Evolutionary conservation across 164 flowering plant species (phyloP).

Genomic region (Protea cynaroides): DNA sequence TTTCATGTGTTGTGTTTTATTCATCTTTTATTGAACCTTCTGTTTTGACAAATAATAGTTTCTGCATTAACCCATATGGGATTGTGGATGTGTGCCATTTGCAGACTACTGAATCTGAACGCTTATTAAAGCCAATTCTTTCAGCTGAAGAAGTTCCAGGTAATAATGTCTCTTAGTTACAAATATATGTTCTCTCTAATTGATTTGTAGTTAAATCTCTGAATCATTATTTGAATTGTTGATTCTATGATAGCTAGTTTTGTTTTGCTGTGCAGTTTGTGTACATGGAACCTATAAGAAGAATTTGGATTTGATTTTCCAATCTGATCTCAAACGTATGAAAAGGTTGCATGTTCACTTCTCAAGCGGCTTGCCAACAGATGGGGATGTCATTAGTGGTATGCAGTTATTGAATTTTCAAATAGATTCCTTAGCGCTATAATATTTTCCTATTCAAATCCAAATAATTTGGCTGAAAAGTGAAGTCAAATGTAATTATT

Average conservation of each 20-base stretch:
- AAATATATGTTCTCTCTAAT: not conserved
- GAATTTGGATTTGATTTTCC: conserved; percentile 67
- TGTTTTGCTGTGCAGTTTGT: conserved; percentile 52
- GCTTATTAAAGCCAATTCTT: conserved; percentile 68
- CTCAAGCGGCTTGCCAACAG: conserved; percentile 77
- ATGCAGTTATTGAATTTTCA: too few species aligned
- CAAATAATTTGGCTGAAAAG: too few species aligned
- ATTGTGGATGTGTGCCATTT: conserved; percentile 7
- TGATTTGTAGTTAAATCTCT: not conserved
- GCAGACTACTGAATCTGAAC: conserved; percentile 79
- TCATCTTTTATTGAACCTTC: not conserved
- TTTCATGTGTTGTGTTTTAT: not conserved
- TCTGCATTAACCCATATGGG: not conserved
- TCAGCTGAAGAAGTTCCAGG: conserved; percentile 83
- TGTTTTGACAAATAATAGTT: not conserved
- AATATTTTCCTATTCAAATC: too few species aligned
- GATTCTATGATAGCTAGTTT: not conserved
- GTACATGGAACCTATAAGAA: conserved; percentile 90
- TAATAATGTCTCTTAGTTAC: conserved; percentile 12
- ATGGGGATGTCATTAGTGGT: conserved; percentile 88
- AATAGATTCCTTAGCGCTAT: too few species aligned
- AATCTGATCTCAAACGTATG: conserved; percentile 86
- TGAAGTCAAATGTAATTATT: too few species aligned
- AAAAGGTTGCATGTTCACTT: conserved; percentile 87
- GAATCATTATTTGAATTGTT: not conserved